Percentiles rank a stretch among this genome's conserved stretches.
Evolutionary conservation across 202 grass and related monocot species (phyloP).

Genomic region (Saccharum hybrid): DNA sequence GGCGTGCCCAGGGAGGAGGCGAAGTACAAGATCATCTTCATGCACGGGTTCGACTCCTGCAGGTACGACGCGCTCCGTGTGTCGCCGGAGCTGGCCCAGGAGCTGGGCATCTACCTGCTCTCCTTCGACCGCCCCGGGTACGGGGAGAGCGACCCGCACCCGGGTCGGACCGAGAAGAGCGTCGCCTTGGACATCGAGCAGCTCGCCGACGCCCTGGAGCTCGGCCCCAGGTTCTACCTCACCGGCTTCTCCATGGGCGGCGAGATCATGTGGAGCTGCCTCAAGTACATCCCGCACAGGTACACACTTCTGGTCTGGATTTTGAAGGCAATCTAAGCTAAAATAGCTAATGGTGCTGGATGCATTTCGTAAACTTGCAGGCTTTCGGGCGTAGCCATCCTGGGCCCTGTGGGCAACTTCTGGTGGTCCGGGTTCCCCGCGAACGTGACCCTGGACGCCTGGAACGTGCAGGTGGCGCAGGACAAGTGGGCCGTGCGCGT

Average conservation of each 20-base stretch:
- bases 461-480: conserved; percentile 62
- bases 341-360: not conserved
- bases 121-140: conserved; percentile 94
- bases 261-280: conserved; percentile 79
- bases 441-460: conserved; percentile 70
- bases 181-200: conserved; percentile 71
- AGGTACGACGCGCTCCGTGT: conserved; percentile 64
- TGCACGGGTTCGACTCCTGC: conserved; percentile 82
- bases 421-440: conserved; percentile 87
- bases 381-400: conserved; percentile 70
- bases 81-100: conserved; percentile 65
- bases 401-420: conserved; percentile 80
- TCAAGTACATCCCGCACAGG: conserved; percentile 84
- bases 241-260: conserved; percentile 89
- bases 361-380: conserved; percentile 24
- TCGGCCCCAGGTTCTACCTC: conserved; percentile 72
- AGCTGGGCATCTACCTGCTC: conserved; percentile 70
- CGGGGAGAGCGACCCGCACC: conserved; percentile 86
- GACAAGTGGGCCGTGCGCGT: conserved; percentile 87
- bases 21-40: conserved; percentile 71
- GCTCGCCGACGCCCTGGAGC: conserved; percentile 70
- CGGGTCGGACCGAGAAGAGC: conserved; percentile 60
- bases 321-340: not conserved
- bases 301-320: not conserved
- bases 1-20: conserved; percentile 75